phyloP scores from a whole-genome alignment of 2,329 filamentous ascomycete genomes.

The Exutisphaerella laricina region DNA sequence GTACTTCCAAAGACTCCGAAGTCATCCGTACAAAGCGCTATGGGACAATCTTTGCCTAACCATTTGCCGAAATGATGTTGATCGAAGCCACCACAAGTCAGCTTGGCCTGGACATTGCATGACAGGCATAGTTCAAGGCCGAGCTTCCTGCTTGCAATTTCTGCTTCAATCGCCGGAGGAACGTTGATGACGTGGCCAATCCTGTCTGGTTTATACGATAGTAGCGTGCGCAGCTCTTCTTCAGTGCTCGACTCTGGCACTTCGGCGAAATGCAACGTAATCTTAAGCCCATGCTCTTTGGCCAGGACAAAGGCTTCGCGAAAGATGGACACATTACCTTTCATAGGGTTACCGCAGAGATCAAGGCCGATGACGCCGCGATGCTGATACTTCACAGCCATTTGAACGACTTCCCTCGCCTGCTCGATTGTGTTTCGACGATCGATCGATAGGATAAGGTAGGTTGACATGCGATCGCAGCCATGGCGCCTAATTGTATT shows the following conservation, averaged over 20 bases:
- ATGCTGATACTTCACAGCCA: conserved; percentile 53
- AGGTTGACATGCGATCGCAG: conserved; percentile 22
- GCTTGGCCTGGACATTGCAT: conserved; percentile 71
- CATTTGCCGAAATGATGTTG: conserved; percentile 76
- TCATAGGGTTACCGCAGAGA: conserved; percentile 68
- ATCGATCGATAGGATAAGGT: conserved; percentile 70
- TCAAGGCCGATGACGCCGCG: conserved; percentile 63
- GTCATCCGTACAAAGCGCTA: conserved; percentile 72
- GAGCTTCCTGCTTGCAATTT: conserved; percentile 51
- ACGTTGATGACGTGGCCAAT: conserved; percentile 78
- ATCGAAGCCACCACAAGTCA: conserved; percentile 58
- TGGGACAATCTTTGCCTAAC: conserved; percentile 52
- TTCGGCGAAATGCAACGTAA: conserved; percentile 78
- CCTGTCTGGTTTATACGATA: conserved; percentile 61
- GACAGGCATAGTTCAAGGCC: conserved; percentile 73
- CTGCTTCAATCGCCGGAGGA: conserved; percentile 52
- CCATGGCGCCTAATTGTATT: conserved; percentile 54
- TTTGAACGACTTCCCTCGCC: conserved; percentile 57
- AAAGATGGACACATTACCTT: conserved; percentile 57
- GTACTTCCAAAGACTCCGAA: conserved; percentile 74
- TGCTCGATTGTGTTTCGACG: conserved; percentile 55
- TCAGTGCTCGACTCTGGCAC: conserved; percentile 51
- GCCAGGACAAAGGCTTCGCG: conserved; percentile 55
- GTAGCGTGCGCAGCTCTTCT: conserved; percentile 57
- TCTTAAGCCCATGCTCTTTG: conserved; percentile 49